A percentile compares a stretch with the other conserved stretches of the same genome.
These are phyloP conservation scores for Dioszegia hungarica DNA, from an alignment of 768 basidiomycete genomes.

Conservation along the genomic window DNA sequence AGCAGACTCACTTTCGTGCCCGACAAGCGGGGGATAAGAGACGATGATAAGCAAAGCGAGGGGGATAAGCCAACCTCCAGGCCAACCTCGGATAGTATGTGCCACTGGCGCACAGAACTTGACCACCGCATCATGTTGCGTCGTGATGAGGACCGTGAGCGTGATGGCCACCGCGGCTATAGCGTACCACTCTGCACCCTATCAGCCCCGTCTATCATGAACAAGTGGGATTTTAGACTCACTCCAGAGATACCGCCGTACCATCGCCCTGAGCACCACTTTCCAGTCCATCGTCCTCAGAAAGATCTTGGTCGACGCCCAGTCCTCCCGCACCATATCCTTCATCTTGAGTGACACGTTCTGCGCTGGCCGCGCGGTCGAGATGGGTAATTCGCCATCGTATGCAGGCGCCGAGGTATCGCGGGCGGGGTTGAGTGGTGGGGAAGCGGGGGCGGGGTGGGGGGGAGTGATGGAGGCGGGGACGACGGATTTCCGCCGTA, in stretches of 20 bases:
- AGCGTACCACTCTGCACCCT: conserved; percentile 38
- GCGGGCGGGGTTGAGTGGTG: neutral
- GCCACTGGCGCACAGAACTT: conserved; percentile 31
- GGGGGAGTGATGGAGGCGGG: neutral
- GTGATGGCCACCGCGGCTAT: conserved; percentile 30
- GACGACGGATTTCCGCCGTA: conserved; percentile 3
- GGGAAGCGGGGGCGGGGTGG: conserved; percentile 3
- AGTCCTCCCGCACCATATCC: conserved; percentile 27
- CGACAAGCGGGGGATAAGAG: conserved; percentile 40
- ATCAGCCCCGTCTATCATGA: neutral
- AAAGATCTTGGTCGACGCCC: conserved; percentile 12
- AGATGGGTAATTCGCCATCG: neutral
- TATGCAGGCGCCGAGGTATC: neutral
- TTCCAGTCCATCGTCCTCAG: conserved; percentile 27
- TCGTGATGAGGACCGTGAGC: conserved; percentile 31
- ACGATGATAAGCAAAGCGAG: conserved; percentile 33
- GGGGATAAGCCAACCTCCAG: conserved; percentile 41
- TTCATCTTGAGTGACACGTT: conserved; percentile 1
- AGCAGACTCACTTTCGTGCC: conserved; percentile 30
- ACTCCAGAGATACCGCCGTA: conserved; percentile 31
- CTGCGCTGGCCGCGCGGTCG: neutral
- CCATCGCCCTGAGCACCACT: conserved; percentile 10
- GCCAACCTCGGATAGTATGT: conserved; percentile 29
- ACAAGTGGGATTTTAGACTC: conserved; percentile 4
- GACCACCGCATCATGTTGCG: conserved; percentile 38